These are phyloP conservation scores for Blastobotrys apis DNA, from an alignment of 1,139 yeast genomes.

Conservation along the genomic window DNA sequence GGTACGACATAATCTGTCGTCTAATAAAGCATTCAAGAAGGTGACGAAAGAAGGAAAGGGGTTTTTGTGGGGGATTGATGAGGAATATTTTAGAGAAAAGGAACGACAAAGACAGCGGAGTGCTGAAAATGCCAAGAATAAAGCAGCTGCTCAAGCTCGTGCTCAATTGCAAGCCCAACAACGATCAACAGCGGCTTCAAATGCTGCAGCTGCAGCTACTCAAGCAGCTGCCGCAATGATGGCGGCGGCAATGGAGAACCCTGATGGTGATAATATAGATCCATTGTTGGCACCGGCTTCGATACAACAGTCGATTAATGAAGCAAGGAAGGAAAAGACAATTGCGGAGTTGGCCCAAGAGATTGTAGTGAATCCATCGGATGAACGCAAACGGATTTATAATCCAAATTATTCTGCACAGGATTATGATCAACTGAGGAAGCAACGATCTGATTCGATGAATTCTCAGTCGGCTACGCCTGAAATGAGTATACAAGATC, in stretches of 20 bases:
- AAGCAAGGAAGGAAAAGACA: slow-evolving; percentile 36
- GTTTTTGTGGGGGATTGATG: slow-evolving; percentile 91
- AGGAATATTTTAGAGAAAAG: slow-evolving; percentile 72
- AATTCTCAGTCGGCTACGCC: too few species aligned
- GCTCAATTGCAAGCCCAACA: slow-evolving; percentile 9
- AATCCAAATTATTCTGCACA: slow-evolving; percentile 8
- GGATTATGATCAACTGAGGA: slow-evolving; percentile 3
- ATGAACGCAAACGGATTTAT: slow-evolving; percentile 5
- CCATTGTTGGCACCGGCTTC: slow-evolving; percentile 4
- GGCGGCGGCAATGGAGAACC: neutral
- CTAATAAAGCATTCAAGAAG: slow-evolving; percentile 78
- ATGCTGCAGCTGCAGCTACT: neutral
- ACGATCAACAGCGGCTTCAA: slow-evolving; percentile 3
- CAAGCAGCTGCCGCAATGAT: neutral
- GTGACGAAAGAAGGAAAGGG: slow-evolving; percentile 80
- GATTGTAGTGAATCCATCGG: slow-evolving; percentile 37
- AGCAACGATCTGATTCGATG: neutral
- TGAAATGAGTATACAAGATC: slow-evolving; percentile 23
- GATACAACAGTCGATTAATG: neutral
- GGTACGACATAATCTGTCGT: slow-evolving; percentile 79
- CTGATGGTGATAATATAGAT: neutral
- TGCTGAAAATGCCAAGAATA: slow-evolving; percentile 24
- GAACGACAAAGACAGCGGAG: slow-evolving; percentile 65
- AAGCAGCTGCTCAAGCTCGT: slow-evolving; percentile 12
- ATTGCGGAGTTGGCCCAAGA: slow-evolving; percentile 56